Base-by-base conservation (phyloP, 2,329 filamentous ascomycete genomes). In the Nemania sp. region DNA sequence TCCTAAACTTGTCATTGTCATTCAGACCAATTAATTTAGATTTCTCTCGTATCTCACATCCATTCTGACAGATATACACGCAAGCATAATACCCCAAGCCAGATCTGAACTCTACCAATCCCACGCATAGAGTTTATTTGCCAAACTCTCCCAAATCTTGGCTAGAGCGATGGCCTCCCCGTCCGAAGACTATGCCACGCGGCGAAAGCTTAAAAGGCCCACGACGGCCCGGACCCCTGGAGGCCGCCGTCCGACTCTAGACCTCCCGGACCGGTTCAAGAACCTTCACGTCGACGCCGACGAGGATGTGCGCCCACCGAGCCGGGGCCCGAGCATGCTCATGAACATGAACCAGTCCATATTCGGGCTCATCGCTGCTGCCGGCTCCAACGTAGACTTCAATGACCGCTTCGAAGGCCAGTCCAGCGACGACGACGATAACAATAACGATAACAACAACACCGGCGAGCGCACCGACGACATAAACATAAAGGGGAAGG, bases 331-430 rank as follows among this genome's bases (percentile, higher is more conserved):
- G 12, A 75, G 78, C 59, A 76, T 81, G 69, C 79, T 81, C 54
- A 77, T 83, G 73, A 90, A 91, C 66, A 90, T 96, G 86, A 94
- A 96, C 72, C 92, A 96, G 77, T 95, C 90, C 61, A 86, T 97
- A 50, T 96, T 97, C 70, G 91, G 91, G 49, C 83, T 97, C 73
- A 92, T 97, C 62, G 90, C 92, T 6, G 90, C 91, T 14, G 91
- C 91, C 31, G 90, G 91, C 6, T 92, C 90, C 24, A 85, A 84
- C 54, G 86, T 89, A 46, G 88, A 95, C 72, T 91, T 95, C 67
- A 86, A 90, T 70, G 82, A 89, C 54, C 83, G 89, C 31, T 93
- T 94, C 70, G 88, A 91, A 66, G 88, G 76, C 44, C 79, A 88
- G 61, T 91, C 88, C 34, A 94, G 90, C 63, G 91, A 93, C 63